A percentile compares a stretch with the other conserved stretches of the same genome.
These are phyloP conservation scores for Penicillium capsulatum DNA, from an alignment of 2,329 filamentous ascomycete species.

Conservation along the genomic window DNA sequence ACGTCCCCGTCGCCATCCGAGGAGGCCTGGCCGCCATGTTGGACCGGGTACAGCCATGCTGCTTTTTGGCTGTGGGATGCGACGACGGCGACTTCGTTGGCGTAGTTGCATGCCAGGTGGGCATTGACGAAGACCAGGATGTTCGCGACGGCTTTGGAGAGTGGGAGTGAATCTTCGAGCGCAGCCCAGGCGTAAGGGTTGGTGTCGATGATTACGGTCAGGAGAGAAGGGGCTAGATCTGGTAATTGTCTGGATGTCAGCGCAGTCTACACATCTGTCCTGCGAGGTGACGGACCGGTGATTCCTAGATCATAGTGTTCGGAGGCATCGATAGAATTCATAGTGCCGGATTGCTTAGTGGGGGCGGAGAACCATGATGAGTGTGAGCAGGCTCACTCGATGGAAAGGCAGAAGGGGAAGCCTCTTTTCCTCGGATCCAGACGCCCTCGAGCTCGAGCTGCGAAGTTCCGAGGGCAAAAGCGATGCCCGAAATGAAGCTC, in stretches of 20 bases:
- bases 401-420: background rate
- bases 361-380: constrained; percentile 14
- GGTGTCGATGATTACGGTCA: constrained; percentile 89
- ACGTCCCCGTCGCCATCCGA: constrained; percentile 49
- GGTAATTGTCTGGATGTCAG: constrained; percentile 4
- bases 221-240: constrained; percentile 69
- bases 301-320: constrained; percentile 50
- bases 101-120: constrained; percentile 88
- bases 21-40: constrained; percentile 11
- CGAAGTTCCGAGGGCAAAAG: background rate
- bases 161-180: constrained; percentile 67
- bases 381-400: background rate
- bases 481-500: constrained; percentile 1
- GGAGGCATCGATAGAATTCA: constrained; percentile 64
- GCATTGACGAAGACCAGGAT: constrained; percentile 96
- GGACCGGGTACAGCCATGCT: constrained; percentile 78
- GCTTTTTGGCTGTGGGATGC: constrained; percentile 84
- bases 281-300: constrained; percentile 37
- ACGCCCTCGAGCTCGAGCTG: background rate
- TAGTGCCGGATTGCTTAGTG: constrained; percentile 33
- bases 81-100: constrained; percentile 87
- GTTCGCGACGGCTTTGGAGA: constrained; percentile 80
- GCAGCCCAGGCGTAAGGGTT: constrained; percentile 92
- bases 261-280: background rate
- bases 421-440: background rate